Evolutionary conservation across 1,284 basidiomycete genomes (phyloP).

Genomic region (Apiotrichum siamense): DNA sequence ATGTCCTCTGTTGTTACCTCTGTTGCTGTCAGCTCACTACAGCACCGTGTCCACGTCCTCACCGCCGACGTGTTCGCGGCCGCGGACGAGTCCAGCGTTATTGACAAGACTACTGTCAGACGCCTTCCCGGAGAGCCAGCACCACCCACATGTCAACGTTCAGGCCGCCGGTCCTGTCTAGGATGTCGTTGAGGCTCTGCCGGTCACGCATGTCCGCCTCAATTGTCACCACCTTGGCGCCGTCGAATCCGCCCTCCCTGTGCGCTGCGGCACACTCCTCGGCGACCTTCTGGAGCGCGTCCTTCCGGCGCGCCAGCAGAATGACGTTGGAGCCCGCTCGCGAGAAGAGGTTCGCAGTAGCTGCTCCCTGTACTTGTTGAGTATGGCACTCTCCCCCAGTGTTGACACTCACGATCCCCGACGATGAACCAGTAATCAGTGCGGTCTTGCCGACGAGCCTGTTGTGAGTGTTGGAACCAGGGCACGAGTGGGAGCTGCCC

Average conservation of each 20-base stretch:
- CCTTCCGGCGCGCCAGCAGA: constrained; percentile 35
- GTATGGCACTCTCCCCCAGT: too few relatives aligned
- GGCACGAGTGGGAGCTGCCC: background rate
- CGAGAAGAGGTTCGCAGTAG: constrained; percentile 40
- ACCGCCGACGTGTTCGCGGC: constrained; percentile 41
- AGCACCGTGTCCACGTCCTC: constrained; percentile 18
- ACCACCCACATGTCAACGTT: constrained; percentile 38
- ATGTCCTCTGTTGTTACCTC: constrained; percentile 42
- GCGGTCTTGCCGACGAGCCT: constrained; percentile 31
- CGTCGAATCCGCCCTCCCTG: constrained; percentile 17
- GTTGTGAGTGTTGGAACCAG: background rate
- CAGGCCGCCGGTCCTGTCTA: constrained; percentile 29
- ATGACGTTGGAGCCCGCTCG: constrained; percentile 38
- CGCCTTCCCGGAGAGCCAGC: background rate
- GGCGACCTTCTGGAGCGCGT: constrained; percentile 34
- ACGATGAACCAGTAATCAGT: constrained; percentile 42
- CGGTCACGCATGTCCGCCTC: constrained; percentile 39
- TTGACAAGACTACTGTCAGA: constrained; percentile 40
- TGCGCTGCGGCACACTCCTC: constrained; percentile 23
- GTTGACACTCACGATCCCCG: too few relatives aligned
- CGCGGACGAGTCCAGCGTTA: constrained; percentile 47
- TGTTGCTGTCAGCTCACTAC: constrained; percentile 10
- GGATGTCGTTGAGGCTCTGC: constrained; percentile 23
- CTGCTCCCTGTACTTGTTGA: too few relatives aligned
- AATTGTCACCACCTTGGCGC: constrained; percentile 32